Evolutionary conservation across 768 basidiomycete species (phyloP).

Genomic region (Naganishia onofrii): DNA sequence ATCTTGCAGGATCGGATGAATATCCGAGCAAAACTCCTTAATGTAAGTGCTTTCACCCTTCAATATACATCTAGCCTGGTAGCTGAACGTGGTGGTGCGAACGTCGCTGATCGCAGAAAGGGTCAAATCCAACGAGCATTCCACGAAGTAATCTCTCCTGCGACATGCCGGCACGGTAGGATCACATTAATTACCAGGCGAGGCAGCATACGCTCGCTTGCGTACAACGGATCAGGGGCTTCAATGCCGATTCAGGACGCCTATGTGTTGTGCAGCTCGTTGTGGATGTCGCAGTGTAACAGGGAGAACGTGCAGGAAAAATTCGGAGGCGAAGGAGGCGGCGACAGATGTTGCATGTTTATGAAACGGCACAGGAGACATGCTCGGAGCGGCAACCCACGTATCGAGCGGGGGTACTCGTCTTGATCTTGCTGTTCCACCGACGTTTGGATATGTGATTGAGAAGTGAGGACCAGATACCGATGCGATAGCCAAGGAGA

Average conservation of each 20-base stretch:
- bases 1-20: conserved; percentile 28
- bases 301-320: conserved; percentile 21
- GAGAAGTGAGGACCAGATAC: conserved; percentile 20
- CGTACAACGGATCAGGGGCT: conserved; percentile 27
- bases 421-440: not conserved
- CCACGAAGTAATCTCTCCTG: conserved; percentile 24
- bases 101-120: conserved; percentile 10
- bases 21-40: conserved; percentile 8
- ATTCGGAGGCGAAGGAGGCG: conserved; percentile 11
- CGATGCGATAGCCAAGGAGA: conserved; percentile 26
- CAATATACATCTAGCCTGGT: too few species aligned
- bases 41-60: conserved; percentile 13
- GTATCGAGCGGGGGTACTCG: too few species aligned
- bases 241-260: conserved; percentile 30
- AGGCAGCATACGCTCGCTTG: conserved; percentile 23
- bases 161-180: conserved; percentile 19
- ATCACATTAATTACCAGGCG: conserved; percentile 27
- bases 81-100: too few species aligned
- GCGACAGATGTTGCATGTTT: conserved; percentile 21
- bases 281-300: conserved; percentile 13
- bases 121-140: conserved; percentile 27
- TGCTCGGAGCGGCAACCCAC: not conserved
- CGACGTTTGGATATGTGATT: conserved; percentile 26
- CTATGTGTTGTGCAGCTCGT: conserved; percentile 17
- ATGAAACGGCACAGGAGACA: conserved; percentile 30